phyloP scores from a whole-genome alignment of 2,329 filamentous ascomycete species.

The Epichloe typhina region DNA sequence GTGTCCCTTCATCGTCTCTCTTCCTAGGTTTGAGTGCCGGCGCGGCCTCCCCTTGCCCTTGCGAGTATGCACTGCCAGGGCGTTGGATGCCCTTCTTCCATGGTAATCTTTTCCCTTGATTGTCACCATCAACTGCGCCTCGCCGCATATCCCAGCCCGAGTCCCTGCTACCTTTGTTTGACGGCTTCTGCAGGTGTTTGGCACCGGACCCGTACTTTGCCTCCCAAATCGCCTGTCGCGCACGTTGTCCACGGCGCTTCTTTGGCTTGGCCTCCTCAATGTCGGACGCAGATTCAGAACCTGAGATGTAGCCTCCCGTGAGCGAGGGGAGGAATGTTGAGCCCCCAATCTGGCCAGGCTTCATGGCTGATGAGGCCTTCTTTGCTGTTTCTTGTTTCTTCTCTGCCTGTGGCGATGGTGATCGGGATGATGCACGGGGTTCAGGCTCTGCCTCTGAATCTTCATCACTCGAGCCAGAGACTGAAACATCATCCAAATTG shows the following conservation, averaged over 20 bases:
- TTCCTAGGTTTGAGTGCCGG: slow-evolving; percentile 20
- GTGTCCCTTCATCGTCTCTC: slow-evolving; percentile 34
- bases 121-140: slow-evolving; percentile 36
- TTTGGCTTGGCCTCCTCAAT: slow-evolving; percentile 47
- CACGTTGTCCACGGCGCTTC: slow-evolving; percentile 69
- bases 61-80: slow-evolving; percentile 11
- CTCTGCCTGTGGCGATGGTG: slow-evolving; percentile 16
- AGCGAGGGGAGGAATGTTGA: slow-evolving; percentile 62
- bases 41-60: slow-evolving; percentile 1
- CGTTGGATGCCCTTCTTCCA: slow-evolving; percentile 40
- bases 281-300: slow-evolving; percentile 57
- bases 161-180: slow-evolving; percentile 25
- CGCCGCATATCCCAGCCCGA: slow-evolving; percentile 45
- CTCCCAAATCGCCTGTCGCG: slow-evolving; percentile 67
- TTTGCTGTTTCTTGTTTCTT: slow-evolving; percentile 10
- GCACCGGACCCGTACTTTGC: slow-evolving; percentile 64
- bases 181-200: slow-evolving; percentile 43
- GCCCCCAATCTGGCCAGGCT: slow-evolving; percentile 13
- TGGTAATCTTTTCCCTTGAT: slow-evolving; percentile 25
- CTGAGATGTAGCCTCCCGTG: slow-evolving; percentile 69
- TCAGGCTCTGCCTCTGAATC: slow-evolving; percentile 15
- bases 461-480: slow-evolving; percentile 20
- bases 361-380: slow-evolving; percentile 8
- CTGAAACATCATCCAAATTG: slow-evolving; percentile 27
- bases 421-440: slow-evolving; percentile 13